Percentiles rank a stretch among this genome's conserved stretches.
phyloP scores from a whole-genome alignment of 1,139 yeast genomes.

The Candida labiduridarum region DNA sequence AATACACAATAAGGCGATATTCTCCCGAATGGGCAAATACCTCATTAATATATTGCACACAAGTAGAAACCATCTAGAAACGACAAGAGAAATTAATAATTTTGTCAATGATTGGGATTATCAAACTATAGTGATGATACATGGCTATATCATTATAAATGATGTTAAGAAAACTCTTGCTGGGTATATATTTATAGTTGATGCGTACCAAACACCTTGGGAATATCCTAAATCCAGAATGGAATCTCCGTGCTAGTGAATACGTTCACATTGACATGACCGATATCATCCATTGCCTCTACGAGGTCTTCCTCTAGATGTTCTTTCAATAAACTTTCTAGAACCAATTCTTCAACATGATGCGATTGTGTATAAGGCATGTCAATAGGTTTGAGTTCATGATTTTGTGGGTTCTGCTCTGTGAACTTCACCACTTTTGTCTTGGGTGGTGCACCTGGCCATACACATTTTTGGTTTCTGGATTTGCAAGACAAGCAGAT shows the following conservation, averaged over 20 bases:
- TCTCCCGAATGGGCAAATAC: conserved; percentile 39
- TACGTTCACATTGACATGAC: conserved; percentile 13
- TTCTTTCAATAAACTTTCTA: not conserved
- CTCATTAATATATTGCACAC: conserved; percentile 19
- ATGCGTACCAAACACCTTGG: too few relatives aligned
- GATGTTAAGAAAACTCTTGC: conserved; percentile 28
- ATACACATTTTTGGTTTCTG: conserved; percentile 14
- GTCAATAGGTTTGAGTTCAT: not conserved
- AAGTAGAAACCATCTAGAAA: conserved; percentile 16
- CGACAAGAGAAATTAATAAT: conserved; percentile 23
- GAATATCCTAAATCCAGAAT: not conserved
- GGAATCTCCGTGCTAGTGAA: not conserved
- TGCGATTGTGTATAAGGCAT: not conserved
- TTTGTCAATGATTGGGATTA: conserved; percentile 40
- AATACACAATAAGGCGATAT: conserved; percentile 22
- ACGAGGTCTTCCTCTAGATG: conserved; percentile 5
- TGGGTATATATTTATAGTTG: conserved; percentile 7
- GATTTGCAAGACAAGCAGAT: conserved; percentile 14
- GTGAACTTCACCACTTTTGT: not conserved
- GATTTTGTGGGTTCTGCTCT: not conserved
- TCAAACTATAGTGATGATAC: conserved; percentile 48
- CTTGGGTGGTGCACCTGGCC: conserved; percentile 10
- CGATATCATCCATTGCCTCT: conserved; percentile 15
- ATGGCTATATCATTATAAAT: conserved; percentile 45
- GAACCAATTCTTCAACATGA: not conserved